Conservation (phyloP, 2,329 filamentous ascomycete species). For the Tolypocladium ovalisporum region DNA sequence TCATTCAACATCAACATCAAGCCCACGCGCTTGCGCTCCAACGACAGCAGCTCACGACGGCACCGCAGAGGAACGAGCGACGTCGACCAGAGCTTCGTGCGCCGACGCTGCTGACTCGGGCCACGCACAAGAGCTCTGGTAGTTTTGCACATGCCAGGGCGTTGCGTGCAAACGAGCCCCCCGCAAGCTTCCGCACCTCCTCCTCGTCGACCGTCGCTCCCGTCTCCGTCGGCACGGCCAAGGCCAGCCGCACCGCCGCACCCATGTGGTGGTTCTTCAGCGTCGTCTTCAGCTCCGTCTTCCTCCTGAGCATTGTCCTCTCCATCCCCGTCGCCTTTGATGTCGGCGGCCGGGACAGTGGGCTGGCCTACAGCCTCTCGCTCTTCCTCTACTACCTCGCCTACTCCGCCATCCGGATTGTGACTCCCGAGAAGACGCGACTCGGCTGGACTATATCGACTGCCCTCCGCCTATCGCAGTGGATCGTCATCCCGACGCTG, state of each 20-base stretch:
- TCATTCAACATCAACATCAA: not conserved
- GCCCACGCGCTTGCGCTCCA: not conserved
- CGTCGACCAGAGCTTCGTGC: not conserved
- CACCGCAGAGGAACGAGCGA: not conserved
- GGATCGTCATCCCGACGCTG: conserved; percentile 72
- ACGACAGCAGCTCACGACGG: not conserved
- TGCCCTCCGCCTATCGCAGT: conserved; percentile 67
- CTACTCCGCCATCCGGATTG: conserved; percentile 70
- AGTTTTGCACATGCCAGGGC: too few species aligned
- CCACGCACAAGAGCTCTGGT: not conserved
- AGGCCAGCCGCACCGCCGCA: conserved; percentile 18
- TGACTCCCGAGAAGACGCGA: conserved; percentile 68
- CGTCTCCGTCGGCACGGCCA: conserved; percentile 13
- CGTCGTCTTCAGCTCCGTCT: conserved; percentile 68
- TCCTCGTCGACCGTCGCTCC: not conserved
- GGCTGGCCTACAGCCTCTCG: conserved; percentile 83
- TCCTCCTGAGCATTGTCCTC: conserved; percentile 85
- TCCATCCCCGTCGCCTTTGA: conserved; percentile 96
- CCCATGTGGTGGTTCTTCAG: conserved; percentile 77
- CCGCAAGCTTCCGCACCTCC: not conserved
- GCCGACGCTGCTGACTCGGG: not conserved
- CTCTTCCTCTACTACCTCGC: conserved; percentile 85
- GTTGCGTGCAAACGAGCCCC: not conserved
- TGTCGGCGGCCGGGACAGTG: conserved; percentile 89
- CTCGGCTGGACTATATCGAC: conserved; percentile 62